Conservation (phyloP, 2,329 filamentous ascomycete species). For the Aspergillus spinulosporus region DNA sequence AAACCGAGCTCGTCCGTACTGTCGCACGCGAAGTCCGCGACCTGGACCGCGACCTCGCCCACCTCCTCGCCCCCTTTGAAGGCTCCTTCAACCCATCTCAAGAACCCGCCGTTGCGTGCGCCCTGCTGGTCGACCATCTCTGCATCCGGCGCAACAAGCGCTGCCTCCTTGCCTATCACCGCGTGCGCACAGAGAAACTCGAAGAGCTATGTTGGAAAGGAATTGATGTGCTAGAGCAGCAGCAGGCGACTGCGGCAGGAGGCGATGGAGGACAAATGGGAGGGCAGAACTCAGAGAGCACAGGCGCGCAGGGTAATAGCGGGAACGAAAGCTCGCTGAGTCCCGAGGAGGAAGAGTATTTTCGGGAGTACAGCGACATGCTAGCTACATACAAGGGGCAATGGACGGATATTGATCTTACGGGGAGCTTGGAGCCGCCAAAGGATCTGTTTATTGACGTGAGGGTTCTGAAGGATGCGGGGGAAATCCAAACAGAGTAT, state of each 20-base stretch:
- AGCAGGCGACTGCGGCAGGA: conserved; percentile 53
- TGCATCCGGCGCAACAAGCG: conserved; percentile 96
- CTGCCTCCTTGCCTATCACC: conserved; percentile 91
- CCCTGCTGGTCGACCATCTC: conserved; percentile 87
- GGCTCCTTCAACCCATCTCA: conserved; percentile 81
- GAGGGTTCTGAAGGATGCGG: conserved; percentile 90
- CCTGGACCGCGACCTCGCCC: conserved; percentile 79
- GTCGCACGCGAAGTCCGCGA: conserved; percentile 91
- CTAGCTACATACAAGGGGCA: conserved; percentile 96
- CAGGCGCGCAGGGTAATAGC: conserved; percentile 44
- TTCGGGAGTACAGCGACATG: conserved; percentile 85
- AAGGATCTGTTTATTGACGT: conserved; percentile 96
- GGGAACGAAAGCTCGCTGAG: conserved; percentile 71
- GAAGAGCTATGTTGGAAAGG: conserved; percentile 94
- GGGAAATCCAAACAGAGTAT: conserved; percentile 98
- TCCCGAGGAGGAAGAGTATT: conserved; percentile 95
- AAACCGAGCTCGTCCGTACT: conserved; percentile 83
- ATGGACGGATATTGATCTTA: conserved; percentile 97
- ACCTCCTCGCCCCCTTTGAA: conserved; percentile 77
- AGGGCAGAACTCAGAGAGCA: conserved; percentile 24
- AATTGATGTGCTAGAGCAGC: conserved; percentile 72
- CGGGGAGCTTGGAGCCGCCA: conserved; percentile 88
- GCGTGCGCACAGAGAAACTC: conserved; percentile 83
- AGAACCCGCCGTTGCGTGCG: conserved; percentile 81
- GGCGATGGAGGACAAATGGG: conserved; percentile 15